Evolutionary conservation across 1,284 basidiomycete genomes (phyloP), one percentile per base, ranked within the genome.

Genomic region (Austroboletus novae-zelandiae): DNA sequence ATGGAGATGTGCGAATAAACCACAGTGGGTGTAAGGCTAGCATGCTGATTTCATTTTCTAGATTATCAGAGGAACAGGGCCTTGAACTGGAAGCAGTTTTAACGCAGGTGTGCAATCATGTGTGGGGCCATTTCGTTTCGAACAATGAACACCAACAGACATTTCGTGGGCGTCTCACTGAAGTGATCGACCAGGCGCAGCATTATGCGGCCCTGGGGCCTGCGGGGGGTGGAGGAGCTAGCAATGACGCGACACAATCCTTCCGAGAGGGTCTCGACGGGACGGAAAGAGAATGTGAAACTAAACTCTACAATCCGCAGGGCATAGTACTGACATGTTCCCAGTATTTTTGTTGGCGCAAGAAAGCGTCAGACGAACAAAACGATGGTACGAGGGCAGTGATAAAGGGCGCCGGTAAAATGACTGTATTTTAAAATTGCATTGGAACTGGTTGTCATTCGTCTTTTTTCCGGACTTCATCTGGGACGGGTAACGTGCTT

Each of bases 261-360:
- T 95, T 96, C 63, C 77, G 91, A 58, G 91, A 95, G 65, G 93
- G 93, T 1, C 78, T 96, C 57, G 93, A 96, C 54, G 83, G 80
- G 9, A 91, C 89, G 14, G 92, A 96, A 69, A 78, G 93, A 54
- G 91, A 94, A 74, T 58, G 92, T 94, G 65, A 75, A 86, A 52
- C 41, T 35, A 8, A 42, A 20, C 4, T 30, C 48, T 34, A 45
- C 36, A 11, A 20, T 31, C 27, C 29, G 37, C 44, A 54, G 8
- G 14, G 36, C 32, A 27, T 9, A 11, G 30, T 6, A 9, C 50
- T 54, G 45, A 59, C 30, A 42, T 37, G 14, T 48, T 47, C 41
- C 48, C 56, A 95, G 92, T 95, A 52, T 95, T 94, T 67, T 72
- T 79, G 15, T 70, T 92, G 45, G 91, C 90, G 8, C 91, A 94